Percentiles rank a stretch among this genome's conserved stretches.
phyloP scores from a whole-genome alignment of 176 grass and related monocot genomes.

The Neostapfia colusana region DNA sequence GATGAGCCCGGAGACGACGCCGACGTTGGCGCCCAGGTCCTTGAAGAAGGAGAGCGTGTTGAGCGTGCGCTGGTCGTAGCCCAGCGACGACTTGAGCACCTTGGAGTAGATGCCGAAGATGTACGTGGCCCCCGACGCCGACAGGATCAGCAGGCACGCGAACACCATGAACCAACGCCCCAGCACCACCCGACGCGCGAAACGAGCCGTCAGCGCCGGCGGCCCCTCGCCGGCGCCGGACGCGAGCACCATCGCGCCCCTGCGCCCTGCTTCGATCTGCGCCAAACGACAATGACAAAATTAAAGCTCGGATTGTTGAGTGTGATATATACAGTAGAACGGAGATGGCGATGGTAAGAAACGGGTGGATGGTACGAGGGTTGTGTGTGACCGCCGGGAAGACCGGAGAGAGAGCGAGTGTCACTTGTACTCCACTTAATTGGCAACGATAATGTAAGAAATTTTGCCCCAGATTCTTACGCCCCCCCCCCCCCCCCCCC shows the following conservation, averaged over 20 bases:
- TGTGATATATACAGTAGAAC: background rate
- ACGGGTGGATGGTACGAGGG: background rate
- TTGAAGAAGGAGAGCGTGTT: conserved; percentile 73
- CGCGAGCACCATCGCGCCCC: conserved; percentile 43
- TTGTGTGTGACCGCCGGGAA: background rate
- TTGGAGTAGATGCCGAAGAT: conserved; percentile 77
- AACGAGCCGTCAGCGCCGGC: conserved; percentile 34
- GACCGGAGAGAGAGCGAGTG: background rate
- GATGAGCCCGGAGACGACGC: conserved; percentile 69
- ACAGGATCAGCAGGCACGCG: conserved; percentile 66
- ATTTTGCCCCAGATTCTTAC: too few species aligned
- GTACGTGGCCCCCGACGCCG: conserved; percentile 64
- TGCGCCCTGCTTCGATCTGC: background rate
- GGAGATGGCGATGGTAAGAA: background rate
- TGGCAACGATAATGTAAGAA: too few species aligned
- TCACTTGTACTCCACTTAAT: background rate
- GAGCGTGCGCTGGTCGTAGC: conserved; percentile 66
- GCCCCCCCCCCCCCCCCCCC: too few species aligned
- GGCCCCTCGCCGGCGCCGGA: background rate
- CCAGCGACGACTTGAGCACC: conserved; percentile 55
- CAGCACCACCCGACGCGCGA: conserved; percentile 50
- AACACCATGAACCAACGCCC: conserved; percentile 80
- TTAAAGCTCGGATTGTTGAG: background rate
- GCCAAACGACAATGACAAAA: too few species aligned
- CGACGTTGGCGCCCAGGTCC: conserved; percentile 61